Evolutionary conservation across 2,329 filamentous ascomycete species (phyloP).

Genomic region (Pseudocercospora musae): DNA sequence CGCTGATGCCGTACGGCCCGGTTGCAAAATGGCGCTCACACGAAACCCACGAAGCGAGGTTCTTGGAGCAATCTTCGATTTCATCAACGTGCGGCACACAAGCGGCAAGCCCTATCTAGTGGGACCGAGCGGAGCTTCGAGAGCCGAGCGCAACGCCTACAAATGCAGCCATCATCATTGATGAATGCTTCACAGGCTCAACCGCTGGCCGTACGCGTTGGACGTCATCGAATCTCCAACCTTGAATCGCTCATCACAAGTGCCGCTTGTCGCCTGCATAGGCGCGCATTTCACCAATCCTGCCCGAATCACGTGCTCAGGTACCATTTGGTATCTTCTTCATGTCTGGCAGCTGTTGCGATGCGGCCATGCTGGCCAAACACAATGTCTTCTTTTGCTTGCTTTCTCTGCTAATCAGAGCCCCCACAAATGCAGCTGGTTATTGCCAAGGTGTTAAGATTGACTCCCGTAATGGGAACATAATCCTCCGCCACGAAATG

Average conservation of each 20-base stretch:
- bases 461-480: too few species aligned
- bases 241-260: not conserved
- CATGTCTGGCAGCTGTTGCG: not conserved
- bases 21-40: not conserved
- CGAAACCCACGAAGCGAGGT: not conserved
- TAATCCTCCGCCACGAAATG: too few species aligned
- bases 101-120: not conserved
- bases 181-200: not conserved
- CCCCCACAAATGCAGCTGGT: not conserved
- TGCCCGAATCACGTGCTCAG: not conserved
- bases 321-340: not conserved
- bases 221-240: not conserved
- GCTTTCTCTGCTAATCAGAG: not conserved
- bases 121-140: not conserved
- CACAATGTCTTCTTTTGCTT: not conserved
- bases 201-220: not conserved
- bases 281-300: too few species aligned
- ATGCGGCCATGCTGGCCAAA: not conserved
- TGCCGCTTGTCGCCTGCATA: not conserved
- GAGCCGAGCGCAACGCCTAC: not conserved
- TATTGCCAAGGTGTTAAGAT: too few species aligned
- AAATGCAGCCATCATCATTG: not conserved
- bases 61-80: not conserved
- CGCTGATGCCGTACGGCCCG: not conserved
- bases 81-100: slow-evolving; percentile 2